phyloP scores from a whole-genome alignment of 192 early-diverging fungal species.

The Backusella australiensis region DNA sequence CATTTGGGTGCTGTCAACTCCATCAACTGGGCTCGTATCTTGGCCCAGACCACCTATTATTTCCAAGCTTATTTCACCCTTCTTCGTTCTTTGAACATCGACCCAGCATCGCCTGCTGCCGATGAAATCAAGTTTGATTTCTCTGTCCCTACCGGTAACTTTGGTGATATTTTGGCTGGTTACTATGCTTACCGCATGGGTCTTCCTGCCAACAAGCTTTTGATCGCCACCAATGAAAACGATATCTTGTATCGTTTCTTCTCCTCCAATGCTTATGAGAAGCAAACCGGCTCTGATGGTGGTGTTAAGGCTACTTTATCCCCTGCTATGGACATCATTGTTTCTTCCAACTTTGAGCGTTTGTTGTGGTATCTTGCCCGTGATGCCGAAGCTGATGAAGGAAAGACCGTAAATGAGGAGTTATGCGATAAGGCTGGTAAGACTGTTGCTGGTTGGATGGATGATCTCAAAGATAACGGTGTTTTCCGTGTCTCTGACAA shows the following conservation, averaged over 20 bases:
- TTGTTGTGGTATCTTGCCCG: constrained; percentile 88
- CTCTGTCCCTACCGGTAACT: constrained; percentile 97
- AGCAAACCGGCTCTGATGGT: constrained; percentile 53
- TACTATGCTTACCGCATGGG: constrained; percentile 91
- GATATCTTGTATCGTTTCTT: constrained; percentile 98
- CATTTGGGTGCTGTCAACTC: constrained; percentile 95
- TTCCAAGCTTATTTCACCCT: constrained; percentile 86
- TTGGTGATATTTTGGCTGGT: constrained; percentile 93
- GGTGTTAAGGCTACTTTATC: constrained; percentile 74
- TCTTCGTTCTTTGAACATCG: constrained; percentile 46
- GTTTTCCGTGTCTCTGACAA: constrained; percentile 65
- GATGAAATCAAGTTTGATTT: constrained; percentile 57
- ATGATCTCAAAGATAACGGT: constrained; percentile 65
- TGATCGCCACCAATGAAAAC: constrained; percentile 96
- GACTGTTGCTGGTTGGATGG: constrained; percentile 75
- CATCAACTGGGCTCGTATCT: constrained; percentile 98
- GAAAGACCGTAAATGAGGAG: constrained; percentile 23
- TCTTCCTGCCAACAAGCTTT: constrained; percentile 76
- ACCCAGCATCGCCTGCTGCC: constrained; percentile 39
- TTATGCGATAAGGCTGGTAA: constrained; percentile 49
- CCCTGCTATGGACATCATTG: constrained; percentile 98
- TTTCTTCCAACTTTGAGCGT: constrained; percentile 98
- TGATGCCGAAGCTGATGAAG: constrained; percentile 47
- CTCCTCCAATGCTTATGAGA: constrained; percentile 79
- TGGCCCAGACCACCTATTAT: constrained; percentile 96